Conservation (phyloP, 768 basidiomycete species). For the Amanita jacksonii region DNA sequence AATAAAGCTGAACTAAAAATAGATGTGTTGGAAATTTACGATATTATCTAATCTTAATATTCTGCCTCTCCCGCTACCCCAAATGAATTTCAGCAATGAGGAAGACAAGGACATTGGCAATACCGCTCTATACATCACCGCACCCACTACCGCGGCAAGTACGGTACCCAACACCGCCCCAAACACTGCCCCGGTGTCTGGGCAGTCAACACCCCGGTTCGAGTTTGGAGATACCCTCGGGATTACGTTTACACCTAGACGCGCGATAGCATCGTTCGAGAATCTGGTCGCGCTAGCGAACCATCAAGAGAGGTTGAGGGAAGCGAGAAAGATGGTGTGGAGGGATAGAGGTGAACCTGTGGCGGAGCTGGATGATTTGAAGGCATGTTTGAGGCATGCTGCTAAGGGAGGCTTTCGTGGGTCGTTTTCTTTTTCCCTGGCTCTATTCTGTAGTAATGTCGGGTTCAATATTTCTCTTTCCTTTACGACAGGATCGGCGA, state of each 20-base stretch:
- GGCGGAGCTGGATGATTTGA: conserved; percentile 50
- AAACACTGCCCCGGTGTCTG: neutral
- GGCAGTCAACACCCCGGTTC: conserved; percentile 3
- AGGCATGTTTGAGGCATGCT: conserved; percentile 65
- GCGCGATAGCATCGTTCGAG: conserved; percentile 69
- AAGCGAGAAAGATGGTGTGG: conserved; percentile 77
- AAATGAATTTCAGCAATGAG: too few relatives aligned
- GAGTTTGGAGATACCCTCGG: conserved; percentile 12
- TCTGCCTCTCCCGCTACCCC: too few relatives aligned
- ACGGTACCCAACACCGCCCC: too few relatives aligned
- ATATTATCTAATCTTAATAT: too few relatives aligned
- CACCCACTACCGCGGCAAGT: too few relatives aligned
- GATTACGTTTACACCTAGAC: conserved; percentile 41
- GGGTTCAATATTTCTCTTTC: neutral
- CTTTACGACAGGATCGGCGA: conserved; percentile 75
- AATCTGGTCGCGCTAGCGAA: conserved; percentile 80
- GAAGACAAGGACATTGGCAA: too few relatives aligned
- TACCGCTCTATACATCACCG: too few relatives aligned
- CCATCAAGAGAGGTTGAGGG: conserved; percentile 64
- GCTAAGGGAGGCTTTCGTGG: conserved; percentile 60
- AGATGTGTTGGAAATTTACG: too few relatives aligned
- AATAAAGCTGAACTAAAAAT: too few relatives aligned
- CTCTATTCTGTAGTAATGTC: neutral
- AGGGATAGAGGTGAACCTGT: conserved; percentile 71
- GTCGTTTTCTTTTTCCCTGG: too few relatives aligned